Evolutionary conservation across 805 yeast species (phyloP).

Genomic region (Wickerhamiella sergipiensis): DNA sequence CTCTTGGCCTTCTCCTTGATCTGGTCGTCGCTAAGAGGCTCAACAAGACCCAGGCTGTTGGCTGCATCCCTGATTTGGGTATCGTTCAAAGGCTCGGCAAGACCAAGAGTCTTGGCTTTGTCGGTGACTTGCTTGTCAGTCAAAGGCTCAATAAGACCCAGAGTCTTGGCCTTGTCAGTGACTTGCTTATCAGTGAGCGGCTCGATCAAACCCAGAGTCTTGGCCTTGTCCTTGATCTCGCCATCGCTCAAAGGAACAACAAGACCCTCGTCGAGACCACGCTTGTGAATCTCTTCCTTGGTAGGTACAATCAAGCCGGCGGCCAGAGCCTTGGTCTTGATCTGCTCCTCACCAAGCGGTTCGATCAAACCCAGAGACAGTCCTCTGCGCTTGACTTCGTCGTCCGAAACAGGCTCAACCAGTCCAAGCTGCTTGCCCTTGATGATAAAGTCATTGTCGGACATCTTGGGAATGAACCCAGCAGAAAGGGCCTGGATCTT

Average conservation of each 20-base stretch:
- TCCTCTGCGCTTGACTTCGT: slow-evolving; percentile 15
- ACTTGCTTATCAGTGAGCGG: slow-evolving; percentile 6
- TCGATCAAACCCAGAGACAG: slow-evolving; percentile 7
- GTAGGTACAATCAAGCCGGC: slow-evolving; percentile 15
- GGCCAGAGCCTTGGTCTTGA: slow-evolving; percentile 26
- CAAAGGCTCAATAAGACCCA: slow-evolving; percentile 3
- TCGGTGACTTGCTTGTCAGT: slow-evolving; percentile 1
- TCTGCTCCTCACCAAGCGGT: slow-evolving; percentile 4
- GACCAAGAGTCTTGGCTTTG: neutral
- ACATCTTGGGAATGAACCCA: slow-evolving; percentile 16
- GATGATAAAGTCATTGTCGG: neutral
- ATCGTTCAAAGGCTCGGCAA: slow-evolving; percentile 16
- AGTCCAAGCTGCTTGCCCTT: slow-evolving; percentile 20
- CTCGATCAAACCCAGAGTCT: slow-evolving; percentile 4
- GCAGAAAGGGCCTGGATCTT: neutral
- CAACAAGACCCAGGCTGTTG: slow-evolving; percentile 35
- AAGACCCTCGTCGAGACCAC: slow-evolving; percentile 48
- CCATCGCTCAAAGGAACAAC: slow-evolving; percentile 30
- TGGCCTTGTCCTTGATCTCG: slow-evolving; percentile 29
- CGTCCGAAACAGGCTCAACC: slow-evolving; percentile 40
- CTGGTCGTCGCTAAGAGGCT: slow-evolving; percentile 13
- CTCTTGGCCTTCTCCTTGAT: slow-evolving; percentile 5
- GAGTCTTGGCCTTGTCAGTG: slow-evolving; percentile 12
- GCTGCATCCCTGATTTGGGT: neutral
- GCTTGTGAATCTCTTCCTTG: neutral